Evolutionary conservation across 176 grass and related monocot species (phyloP).

Genomic region (Oryza brachyantha): DNA sequence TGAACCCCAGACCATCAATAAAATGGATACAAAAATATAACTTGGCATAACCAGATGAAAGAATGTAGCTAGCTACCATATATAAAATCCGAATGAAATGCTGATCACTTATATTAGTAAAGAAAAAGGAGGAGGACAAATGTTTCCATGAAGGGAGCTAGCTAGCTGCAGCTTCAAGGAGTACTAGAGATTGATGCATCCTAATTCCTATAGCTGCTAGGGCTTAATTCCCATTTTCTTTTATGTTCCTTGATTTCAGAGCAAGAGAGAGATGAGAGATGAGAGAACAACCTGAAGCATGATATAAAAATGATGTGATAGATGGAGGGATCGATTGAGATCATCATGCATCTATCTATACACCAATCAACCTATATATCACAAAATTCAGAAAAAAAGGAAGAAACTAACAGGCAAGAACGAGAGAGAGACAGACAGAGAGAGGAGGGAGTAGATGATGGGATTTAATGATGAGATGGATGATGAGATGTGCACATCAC

Average conservation of each 20-base stretch:
- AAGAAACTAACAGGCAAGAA: background rate
- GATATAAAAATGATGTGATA: background rate
- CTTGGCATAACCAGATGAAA: background rate
- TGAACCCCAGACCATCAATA: background rate
- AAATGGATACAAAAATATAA: background rate
- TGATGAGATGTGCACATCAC: slow-evolving; percentile 32
- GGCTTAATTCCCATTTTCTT: background rate
- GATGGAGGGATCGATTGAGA: background rate
- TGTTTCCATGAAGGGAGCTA: background rate
- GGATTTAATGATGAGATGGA: slow-evolving; percentile 31
- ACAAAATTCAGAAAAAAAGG: background rate
- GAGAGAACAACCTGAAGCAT: background rate
- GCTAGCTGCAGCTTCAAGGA: background rate
- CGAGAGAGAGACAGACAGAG: too few relatives aligned
- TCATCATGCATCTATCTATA: background rate
- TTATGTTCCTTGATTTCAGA: background rate
- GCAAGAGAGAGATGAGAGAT: background rate
- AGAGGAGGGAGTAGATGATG: background rate
- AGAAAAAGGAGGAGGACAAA: background rate
- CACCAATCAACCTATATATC: too few relatives aligned
- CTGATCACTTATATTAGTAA: background rate
- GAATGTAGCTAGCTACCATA: background rate
- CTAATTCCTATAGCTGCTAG: background rate
- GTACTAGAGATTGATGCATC: background rate
- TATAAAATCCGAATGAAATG: background rate